A percentile compares a stretch with the other conserved stretches of the same genome.
phyloP scores from a whole-genome alignment of 208 protist species.

The Leishmania mexicana region DNA sequence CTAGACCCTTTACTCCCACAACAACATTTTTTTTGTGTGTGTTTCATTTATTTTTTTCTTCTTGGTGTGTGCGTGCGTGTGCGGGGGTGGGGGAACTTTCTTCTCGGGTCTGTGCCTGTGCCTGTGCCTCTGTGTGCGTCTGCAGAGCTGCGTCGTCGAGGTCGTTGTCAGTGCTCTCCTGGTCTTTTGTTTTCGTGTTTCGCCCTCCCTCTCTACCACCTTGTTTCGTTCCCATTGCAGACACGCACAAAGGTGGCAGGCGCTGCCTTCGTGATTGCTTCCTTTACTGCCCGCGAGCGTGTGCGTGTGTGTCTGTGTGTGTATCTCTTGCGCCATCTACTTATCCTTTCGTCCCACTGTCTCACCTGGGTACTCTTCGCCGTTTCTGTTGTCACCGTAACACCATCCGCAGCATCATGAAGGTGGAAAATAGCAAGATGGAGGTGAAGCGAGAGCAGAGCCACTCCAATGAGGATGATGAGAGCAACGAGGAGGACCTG shows the following conservation, averaged over 20 bases:
- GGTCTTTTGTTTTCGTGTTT: neutral
- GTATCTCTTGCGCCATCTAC: neutral
- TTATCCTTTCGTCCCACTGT: neutral
- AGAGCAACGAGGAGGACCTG: constrained; percentile 51
- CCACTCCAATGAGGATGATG: constrained; percentile 52
- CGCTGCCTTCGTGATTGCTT: neutral
- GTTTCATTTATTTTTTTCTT: neutral
- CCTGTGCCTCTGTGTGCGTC: neutral
- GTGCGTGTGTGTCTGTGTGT: neutral
- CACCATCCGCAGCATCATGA: constrained; percentile 32
- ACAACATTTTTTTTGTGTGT: neutral
- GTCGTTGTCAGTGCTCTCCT: neutral
- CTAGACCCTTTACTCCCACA: neutral
- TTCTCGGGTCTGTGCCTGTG: neutral
- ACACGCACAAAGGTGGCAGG: neutral
- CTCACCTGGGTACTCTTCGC: neutral
- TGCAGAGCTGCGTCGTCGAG: neutral
- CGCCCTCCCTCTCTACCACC: too few species aligned
- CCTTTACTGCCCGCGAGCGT: neutral
- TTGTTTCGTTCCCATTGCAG: neutral
- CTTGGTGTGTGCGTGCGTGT: neutral
- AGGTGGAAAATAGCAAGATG: constrained; percentile 35
- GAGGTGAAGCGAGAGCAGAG: constrained; percentile 36
- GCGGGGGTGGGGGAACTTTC: too few species aligned
- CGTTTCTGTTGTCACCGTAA: neutral